A percentile compares a stretch with the other conserved stretches of the same genome.
Evolutionary conservation across 768 basidiomycete species (phyloP).

Genomic region (Filobasidium wieringae): DNA sequence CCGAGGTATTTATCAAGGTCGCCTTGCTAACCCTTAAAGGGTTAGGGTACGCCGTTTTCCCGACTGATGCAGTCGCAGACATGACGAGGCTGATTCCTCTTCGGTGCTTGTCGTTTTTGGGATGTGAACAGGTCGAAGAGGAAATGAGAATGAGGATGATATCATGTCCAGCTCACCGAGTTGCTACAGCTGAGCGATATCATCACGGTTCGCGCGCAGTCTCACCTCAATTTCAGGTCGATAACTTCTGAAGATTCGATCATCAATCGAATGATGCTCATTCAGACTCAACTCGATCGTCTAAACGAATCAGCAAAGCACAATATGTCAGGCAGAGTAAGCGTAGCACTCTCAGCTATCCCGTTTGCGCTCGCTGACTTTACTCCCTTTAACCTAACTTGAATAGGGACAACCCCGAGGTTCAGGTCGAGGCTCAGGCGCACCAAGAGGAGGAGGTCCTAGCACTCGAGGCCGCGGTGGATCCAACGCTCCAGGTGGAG

Average conservation of each 20-base stretch:
- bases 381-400: background rate
- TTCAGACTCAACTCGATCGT: too few species aligned
- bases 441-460: background rate
- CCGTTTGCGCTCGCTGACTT: background rate
- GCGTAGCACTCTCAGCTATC: background rate
- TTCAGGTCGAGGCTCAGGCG: background rate
- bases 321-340: background rate
- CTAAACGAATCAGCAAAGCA: background rate
- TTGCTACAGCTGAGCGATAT: too few species aligned
- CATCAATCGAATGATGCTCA: too few species aligned
- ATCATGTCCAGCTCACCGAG: too few species aligned
- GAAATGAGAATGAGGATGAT: too few species aligned
- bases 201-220: too few species aligned
- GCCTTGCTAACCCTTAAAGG: slow-evolving; percentile 35
- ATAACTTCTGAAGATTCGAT: too few species aligned
- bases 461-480: slow-evolving; percentile 40
- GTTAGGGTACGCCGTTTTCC: slow-evolving; percentile 27
- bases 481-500: slow-evolving; percentile 42
- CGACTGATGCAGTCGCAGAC: background rate
- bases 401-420: slow-evolving; percentile 1
- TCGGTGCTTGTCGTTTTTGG: too few species aligned
- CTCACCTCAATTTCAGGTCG: too few species aligned
- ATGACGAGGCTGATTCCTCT: too few species aligned
- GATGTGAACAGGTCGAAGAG: too few species aligned
- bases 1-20: slow-evolving; percentile 74